These are phyloP conservation scores for Apocynum venetum DNA, from an alignment of 257 asterid species.

Conservation along the genomic window DNA sequence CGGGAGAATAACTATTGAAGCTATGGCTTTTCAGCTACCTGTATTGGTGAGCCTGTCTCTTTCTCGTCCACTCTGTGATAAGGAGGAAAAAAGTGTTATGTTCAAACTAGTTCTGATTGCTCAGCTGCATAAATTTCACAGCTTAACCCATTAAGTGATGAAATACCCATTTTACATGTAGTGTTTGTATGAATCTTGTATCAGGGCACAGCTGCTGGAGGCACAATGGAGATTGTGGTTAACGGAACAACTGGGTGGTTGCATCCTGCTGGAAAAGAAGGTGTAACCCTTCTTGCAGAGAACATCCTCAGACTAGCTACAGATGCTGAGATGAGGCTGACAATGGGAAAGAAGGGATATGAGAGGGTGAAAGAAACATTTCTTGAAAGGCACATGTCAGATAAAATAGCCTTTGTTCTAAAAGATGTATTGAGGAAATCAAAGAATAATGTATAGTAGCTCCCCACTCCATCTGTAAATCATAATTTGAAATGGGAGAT, in stretches of 20 bases:
- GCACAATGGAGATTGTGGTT: constrained; percentile 80
- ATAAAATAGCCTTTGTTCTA: constrained; percentile 62
- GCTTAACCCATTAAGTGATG: not conserved
- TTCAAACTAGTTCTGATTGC: not conserved
- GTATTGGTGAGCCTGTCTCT: constrained; percentile 58
- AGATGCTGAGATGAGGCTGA: constrained; percentile 48
- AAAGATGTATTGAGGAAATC: constrained; percentile 45
- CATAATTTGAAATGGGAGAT: not conserved
- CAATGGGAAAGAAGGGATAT: constrained; percentile 74
- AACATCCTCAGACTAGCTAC: constrained; percentile 65
- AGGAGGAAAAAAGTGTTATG: not conserved
- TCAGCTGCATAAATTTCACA: not conserved
- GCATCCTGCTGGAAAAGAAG: constrained; percentile 94
- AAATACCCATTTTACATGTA: not conserved
- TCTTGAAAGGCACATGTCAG: constrained; percentile 81
- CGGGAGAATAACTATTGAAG: constrained; percentile 98
- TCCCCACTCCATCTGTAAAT: not conserved
- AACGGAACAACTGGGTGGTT: constrained; percentile 82
- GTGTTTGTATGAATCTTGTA: constrained; percentile 1
- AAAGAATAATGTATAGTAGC: constrained; percentile 7
- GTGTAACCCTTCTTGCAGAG: constrained; percentile 67
- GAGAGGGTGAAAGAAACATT: constrained; percentile 62
- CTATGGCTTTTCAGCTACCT: constrained; percentile 98
- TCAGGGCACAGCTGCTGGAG: constrained; percentile 99
- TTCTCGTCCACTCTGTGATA: not conserved